Evolutionary conservation across 768 basidiomycete species (phyloP).

Genomic region (Pilatotrama ljubarskyi): DNA sequence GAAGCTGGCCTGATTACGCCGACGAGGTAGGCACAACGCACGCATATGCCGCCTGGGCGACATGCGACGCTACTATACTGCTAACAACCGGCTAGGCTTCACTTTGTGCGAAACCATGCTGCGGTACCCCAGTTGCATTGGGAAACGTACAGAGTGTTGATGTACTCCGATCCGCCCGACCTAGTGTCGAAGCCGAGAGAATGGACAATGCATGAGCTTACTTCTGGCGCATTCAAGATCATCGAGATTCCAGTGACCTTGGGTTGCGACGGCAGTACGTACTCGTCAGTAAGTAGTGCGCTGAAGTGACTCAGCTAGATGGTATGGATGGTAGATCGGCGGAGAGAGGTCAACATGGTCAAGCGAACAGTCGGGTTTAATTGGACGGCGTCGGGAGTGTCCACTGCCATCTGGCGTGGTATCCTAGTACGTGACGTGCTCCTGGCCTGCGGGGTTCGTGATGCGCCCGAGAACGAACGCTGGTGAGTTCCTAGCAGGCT

Average conservation of each 20-base stretch:
- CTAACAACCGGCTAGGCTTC: no score
- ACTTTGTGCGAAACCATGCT: slow-evolving; percentile 27
- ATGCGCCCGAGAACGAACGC: slow-evolving; percentile 16
- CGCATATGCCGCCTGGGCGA: no score
- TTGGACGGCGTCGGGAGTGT: slow-evolving; percentile 23
- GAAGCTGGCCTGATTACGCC: slow-evolving; percentile 26
- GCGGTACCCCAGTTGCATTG: slow-evolving; percentile 23
- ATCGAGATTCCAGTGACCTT: slow-evolving; percentile 25
- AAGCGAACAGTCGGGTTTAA: slow-evolving; percentile 20
- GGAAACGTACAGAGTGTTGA: slow-evolving; percentile 20
- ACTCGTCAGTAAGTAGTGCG: neutral
- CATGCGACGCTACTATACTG: no score
- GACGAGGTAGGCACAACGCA: slow-evolving; percentile 19
- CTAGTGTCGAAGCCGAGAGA: slow-evolving; percentile 8
- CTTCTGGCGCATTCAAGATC: slow-evolving; percentile 6
- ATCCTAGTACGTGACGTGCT: slow-evolving; percentile 23
- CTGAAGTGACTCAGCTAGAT: neutral
- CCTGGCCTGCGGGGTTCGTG: slow-evolving; percentile 17
- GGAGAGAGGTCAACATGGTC: slow-evolving; percentile 27
- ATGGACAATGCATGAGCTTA: slow-evolving; percentile 25
- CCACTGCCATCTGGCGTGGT: slow-evolving; percentile 24
- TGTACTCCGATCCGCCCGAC: slow-evolving; percentile 5
- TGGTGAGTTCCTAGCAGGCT: slow-evolving; percentile 5
- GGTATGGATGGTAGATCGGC: slow-evolving; percentile 15
- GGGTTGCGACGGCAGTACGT: slow-evolving; percentile 29